These are phyloP conservation scores for Malassezia pachydermatis DNA, from an alignment of 1,284 basidiomycete genomes.

Conservation along the genomic window DNA sequence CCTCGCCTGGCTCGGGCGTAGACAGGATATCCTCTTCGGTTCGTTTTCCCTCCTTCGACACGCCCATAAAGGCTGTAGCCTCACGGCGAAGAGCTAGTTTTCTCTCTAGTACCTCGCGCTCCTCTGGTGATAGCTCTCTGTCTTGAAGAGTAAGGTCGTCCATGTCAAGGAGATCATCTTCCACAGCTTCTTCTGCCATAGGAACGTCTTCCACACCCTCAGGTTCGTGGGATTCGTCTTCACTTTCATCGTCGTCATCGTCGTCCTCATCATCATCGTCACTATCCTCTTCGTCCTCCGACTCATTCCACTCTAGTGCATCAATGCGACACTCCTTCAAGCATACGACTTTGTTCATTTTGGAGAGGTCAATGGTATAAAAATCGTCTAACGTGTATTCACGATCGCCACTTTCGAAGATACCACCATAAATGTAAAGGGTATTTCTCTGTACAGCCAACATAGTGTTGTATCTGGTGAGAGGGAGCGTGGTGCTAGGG, in stretches of 20 bases:
- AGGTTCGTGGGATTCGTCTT: constrained; percentile 16
- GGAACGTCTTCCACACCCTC: constrained; percentile 12
- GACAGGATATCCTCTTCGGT: constrained; percentile 65
- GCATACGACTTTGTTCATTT: constrained; percentile 41
- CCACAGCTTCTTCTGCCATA: constrained; percentile 8
- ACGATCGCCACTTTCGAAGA: constrained; percentile 40
- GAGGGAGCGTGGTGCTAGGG: constrained; percentile 60
- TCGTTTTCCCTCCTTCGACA: constrained; percentile 58
- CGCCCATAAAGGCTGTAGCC: constrained; percentile 65
- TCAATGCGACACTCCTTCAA: constrained; percentile 45
- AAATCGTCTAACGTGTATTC: constrained; percentile 48
- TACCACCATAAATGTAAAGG: constrained; percentile 43
- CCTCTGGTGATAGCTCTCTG: constrained; percentile 20
- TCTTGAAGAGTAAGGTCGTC: constrained; percentile 10
- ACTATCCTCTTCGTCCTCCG: constrained; percentile 28
- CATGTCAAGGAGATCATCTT: constrained; percentile 4
- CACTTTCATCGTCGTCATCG: constrained; percentile 26
- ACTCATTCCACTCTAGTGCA: constrained; percentile 42
- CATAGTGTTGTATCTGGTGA: constrained; percentile 84
- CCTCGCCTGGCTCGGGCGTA: constrained; percentile 81
- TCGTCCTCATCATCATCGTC: constrained; percentile 22
- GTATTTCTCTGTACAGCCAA: constrained; percentile 74
- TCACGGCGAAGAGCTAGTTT: constrained; percentile 57
- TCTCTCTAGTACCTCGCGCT: constrained; percentile 20
- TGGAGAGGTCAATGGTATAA: constrained; percentile 43